These are phyloP conservation scores for Xylariaceae sp. DNA, from an alignment of 2,329 filamentous ascomycete genomes.

Conservation along the genomic window DNA sequence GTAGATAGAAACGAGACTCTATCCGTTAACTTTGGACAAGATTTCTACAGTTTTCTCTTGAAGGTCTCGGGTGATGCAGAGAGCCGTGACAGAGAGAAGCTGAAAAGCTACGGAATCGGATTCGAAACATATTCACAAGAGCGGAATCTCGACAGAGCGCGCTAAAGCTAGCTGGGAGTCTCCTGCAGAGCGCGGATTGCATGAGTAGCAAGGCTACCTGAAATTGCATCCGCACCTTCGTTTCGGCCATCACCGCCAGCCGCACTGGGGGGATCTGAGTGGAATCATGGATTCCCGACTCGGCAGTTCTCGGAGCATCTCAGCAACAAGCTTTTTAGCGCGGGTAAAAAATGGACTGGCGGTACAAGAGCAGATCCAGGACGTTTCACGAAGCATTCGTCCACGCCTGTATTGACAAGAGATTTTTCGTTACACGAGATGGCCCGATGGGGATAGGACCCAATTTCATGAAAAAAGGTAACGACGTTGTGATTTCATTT, in stretches of 20 bases:
- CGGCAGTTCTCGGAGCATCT: conserved; percentile 23
- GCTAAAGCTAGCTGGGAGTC: conserved; percentile 19
- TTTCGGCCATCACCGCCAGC: neutral
- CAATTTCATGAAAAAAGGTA: conserved; percentile 24
- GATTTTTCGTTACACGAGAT: conserved; percentile 26
- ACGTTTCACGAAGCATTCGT: conserved; percentile 30
- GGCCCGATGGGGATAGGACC: conserved; percentile 30
- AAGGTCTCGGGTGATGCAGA: conserved; percentile 20
- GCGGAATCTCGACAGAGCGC: conserved; percentile 22
- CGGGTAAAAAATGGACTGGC: conserved; percentile 7
- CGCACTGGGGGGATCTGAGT: neutral
- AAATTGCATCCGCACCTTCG: neutral
- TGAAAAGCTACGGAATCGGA: conserved; percentile 26
- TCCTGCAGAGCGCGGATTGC: conserved; percentile 13
- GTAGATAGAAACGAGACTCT: conserved; percentile 7
- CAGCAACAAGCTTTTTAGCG: conserved; percentile 14
- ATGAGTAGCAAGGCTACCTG: conserved; percentile 11
- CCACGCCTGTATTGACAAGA: conserved; percentile 22
- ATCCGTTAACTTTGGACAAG: conserved; percentile 11
- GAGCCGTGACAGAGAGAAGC: conserved; percentile 23
- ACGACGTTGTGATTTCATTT: conserved; percentile 26
- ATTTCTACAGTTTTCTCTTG: conserved; percentile 18
- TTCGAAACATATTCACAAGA: conserved; percentile 26
- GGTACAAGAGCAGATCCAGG: conserved; percentile 17
- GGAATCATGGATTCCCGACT: conserved; percentile 19